phyloP scores from a whole-genome alignment of 495 filamentous ascomycete species.

The Clohesyomyces aquaticus region DNA sequence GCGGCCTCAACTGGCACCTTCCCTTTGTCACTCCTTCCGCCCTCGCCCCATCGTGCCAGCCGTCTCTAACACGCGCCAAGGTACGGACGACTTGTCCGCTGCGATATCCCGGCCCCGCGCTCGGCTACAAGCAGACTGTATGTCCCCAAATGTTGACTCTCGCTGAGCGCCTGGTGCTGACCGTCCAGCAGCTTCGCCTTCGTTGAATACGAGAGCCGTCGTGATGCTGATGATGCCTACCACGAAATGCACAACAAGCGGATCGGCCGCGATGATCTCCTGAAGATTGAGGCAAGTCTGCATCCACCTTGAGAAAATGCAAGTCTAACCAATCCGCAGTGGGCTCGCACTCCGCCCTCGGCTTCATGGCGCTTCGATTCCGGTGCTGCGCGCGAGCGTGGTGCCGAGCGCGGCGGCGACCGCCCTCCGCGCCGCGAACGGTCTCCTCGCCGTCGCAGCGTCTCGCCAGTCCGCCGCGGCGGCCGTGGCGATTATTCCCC shows the following conservation, averaged over 20 bases:
- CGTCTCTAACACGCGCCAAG: conserved; percentile 52
- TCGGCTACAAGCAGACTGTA: conserved; percentile 92
- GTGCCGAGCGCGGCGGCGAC: conserved; percentile 49
- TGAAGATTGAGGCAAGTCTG: conserved; percentile 93
- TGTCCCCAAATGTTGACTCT: conserved; percentile 52
- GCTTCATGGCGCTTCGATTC: conserved; percentile 98
- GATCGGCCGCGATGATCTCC: conserved; percentile 88
- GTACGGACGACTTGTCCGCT: conserved; percentile 97
- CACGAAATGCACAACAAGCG: conserved; percentile 99
- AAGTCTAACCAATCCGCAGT: conserved; percentile 59
- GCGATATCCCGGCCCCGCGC: conserved; percentile 95
- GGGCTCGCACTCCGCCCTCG: conserved; percentile 96
- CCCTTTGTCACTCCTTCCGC: conserved; percentile 26
- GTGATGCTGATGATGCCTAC: conserved; percentile 98
- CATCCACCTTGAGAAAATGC: background rate
- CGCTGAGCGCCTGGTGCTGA: conserved; percentile 29
- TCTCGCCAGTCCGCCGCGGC: conserved; percentile 73
- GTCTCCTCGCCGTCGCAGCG: conserved; percentile 74
- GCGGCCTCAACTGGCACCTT: conserved; percentile 8
- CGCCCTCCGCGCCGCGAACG: conserved; percentile 61
- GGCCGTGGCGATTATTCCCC: conserved; percentile 85
- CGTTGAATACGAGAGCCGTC: conserved; percentile 98
- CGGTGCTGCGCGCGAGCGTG: conserved; percentile 43
- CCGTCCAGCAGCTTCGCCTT: conserved; percentile 79
- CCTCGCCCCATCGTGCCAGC: conserved; percentile 11